Evolutionary conservation across 495 filamentous ascomycete species (phyloP).

Genomic region (Margaritispora aquatica): DNA sequence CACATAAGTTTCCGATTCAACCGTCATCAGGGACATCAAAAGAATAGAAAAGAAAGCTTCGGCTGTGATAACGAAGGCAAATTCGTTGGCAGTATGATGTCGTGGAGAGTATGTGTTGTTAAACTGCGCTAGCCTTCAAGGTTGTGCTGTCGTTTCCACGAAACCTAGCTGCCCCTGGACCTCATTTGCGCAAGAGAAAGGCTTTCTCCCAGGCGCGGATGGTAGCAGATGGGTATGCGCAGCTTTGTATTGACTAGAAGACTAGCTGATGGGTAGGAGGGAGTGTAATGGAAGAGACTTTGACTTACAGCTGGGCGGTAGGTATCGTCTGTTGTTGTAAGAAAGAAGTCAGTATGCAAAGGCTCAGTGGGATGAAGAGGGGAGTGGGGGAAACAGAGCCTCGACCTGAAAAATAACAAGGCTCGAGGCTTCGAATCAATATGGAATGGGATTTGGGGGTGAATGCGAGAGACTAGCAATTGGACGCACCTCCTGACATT

Average conservation of each 20-base stretch:
- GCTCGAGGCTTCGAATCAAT: neutral
- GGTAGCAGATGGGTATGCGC: slow-evolving; percentile 3
- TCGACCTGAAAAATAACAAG: neutral
- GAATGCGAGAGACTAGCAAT: neutral
- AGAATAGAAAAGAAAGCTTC: neutral
- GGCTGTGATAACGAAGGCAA: neutral
- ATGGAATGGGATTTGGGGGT: slow-evolving; percentile 9
- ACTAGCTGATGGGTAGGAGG: neutral
- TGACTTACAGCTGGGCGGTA: slow-evolving; percentile 17
- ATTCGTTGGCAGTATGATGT: neutral
- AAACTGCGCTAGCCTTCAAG: slow-evolving; percentile 8
- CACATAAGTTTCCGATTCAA: slow-evolving; percentile 34
- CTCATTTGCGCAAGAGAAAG: slow-evolving; percentile 8
- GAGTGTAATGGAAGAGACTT: neutral
- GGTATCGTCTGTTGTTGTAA: slow-evolving; percentile 9
- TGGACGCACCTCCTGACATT: slow-evolving; percentile 16
- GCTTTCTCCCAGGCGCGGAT: neutral
- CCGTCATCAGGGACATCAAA: slow-evolving; percentile 24
- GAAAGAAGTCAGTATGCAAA: slow-evolving; percentile 9
- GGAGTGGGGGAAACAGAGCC: neutral
- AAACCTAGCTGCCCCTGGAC: slow-evolving; percentile 5
- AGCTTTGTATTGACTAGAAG: slow-evolving; percentile 4
- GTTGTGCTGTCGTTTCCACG: slow-evolving; percentile 2
- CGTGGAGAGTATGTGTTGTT: neutral
- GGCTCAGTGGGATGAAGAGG: neutral